phyloP scores from a whole-genome alignment of 805 yeast genomes.

The Candida awuae region DNA sequence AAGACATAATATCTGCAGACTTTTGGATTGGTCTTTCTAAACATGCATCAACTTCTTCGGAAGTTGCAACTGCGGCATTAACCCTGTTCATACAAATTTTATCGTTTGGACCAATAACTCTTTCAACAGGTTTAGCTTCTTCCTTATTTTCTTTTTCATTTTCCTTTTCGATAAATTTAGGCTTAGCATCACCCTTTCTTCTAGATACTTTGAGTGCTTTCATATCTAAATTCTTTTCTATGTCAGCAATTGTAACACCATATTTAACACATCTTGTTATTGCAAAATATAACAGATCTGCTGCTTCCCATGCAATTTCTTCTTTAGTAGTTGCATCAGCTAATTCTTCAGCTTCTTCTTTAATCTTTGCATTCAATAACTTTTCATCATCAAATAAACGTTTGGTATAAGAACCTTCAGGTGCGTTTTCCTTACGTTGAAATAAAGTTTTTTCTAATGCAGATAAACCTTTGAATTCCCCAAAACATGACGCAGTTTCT shows the following conservation, averaged over 20 bases:
- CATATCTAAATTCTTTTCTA: slow-evolving; percentile 75
- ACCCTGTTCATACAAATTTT: slow-evolving; percentile 46
- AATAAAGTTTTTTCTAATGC: slow-evolving; percentile 60
- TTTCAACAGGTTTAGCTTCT: slow-evolving; percentile 13
- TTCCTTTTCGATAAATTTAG: slow-evolving; percentile 45
- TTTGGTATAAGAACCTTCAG: slow-evolving; percentile 90
- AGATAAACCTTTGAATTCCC: slow-evolving; percentile 56
- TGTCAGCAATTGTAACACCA: slow-evolving; percentile 73
- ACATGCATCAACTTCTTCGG: slow-evolving; percentile 47
- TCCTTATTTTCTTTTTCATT: slow-evolving; percentile 5
- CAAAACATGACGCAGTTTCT: slow-evolving; percentile 75
- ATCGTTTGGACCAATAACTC: slow-evolving; percentile 26
- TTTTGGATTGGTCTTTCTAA: slow-evolving; percentile 92
- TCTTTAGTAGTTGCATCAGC: slow-evolving; percentile 66
- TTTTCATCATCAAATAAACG: slow-evolving; percentile 74
- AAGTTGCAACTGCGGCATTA: slow-evolving; percentile 33
- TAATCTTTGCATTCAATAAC: slow-evolving; percentile 75
- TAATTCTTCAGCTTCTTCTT: slow-evolving; percentile 94
- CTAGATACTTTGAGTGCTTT: slow-evolving; percentile 84
- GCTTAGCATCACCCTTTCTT: slow-evolving; percentile 93
- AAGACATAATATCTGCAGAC: slow-evolving; percentile 84
- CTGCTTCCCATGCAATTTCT: slow-evolving; percentile 92
- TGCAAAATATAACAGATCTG: slow-evolving; percentile 66
- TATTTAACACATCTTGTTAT: slow-evolving; percentile 49
- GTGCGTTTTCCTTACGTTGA: slow-evolving; percentile 60